Percentiles rank a stretch among this genome's conserved stretches.
These are phyloP conservation scores for Claviceps arundinis DNA, from an alignment of 2,329 filamentous ascomycete species.

Conservation along the genomic window DNA sequence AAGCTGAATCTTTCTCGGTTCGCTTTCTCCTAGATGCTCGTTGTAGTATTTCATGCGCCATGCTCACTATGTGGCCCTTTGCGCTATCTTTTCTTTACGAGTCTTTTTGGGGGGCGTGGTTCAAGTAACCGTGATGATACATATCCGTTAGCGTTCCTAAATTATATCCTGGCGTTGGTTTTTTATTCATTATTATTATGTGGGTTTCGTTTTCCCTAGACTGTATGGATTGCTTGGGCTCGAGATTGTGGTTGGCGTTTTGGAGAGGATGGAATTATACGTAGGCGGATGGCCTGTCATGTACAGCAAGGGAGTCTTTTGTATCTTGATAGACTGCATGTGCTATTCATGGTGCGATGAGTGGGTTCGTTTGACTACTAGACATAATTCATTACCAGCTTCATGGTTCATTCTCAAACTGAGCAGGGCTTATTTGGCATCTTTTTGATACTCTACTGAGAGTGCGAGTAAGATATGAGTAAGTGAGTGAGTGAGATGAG, in stretches of 20 bases:
- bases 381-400: not conserved
- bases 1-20: slow-evolving; percentile 37
- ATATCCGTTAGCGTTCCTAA: not conserved
- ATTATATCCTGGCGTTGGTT: slow-evolving; percentile 7
- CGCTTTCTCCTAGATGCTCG: slow-evolving; percentile 20
- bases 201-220: not conserved
- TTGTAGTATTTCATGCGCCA: not conserved
- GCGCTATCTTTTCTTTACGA: not conserved
- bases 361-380: not conserved
- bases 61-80: not conserved
- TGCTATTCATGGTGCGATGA: not conserved
- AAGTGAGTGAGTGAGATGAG: too few relatives aligned
- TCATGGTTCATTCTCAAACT: too few relatives aligned
- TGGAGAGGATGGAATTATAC: not conserved
- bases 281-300: too few relatives aligned
- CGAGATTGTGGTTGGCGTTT: not conserved
- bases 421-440: too few relatives aligned
- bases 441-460: too few relatives aligned
- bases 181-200: not conserved
- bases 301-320: too few relatives aligned
- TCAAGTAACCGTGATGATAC: too few relatives aligned
- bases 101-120: too few relatives aligned
- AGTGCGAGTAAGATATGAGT: too few relatives aligned
- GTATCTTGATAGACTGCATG: too few relatives aligned
- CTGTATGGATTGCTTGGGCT: not conserved